Conservation (phyloP, 768 basidiomycete genomes). For the Boletellus emodensis region DNA sequence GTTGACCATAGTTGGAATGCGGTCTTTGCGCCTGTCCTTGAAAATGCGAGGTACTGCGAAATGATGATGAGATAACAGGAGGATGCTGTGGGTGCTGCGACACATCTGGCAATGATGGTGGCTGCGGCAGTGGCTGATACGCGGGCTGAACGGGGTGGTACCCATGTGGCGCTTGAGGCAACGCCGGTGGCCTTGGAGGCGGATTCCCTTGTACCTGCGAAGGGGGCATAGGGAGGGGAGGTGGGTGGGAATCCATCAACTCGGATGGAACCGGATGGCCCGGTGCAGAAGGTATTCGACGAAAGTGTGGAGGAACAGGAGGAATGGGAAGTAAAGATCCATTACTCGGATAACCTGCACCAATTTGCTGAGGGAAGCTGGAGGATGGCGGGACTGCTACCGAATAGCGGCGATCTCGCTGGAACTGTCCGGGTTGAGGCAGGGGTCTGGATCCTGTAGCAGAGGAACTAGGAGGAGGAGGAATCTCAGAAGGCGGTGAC, state of each 20-base stretch:
- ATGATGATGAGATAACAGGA: conserved; percentile 21
- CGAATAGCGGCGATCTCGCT: conserved; percentile 30
- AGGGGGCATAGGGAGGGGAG: conserved; percentile 28
- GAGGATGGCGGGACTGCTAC: conserved; percentile 27
- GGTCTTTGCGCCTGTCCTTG: conserved; percentile 42
- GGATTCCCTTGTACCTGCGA: conserved; percentile 22
- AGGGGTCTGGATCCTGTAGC: conserved; percentile 28
- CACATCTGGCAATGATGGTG: conserved; percentile 30
- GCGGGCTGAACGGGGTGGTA: conserved; percentile 42
- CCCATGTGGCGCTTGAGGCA: conserved; percentile 48
- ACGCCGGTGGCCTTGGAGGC: conserved; percentile 42
- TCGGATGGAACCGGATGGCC: conserved; percentile 25
- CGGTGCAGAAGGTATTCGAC: conserved; percentile 24
- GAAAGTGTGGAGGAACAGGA: conserved; percentile 34
- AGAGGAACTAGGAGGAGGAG: conserved; percentile 2
- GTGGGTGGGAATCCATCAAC: conserved; percentile 10
- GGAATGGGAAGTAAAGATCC: conserved; percentile 16
- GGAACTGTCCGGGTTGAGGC: conserved; percentile 30
- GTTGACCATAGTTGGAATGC: conserved; percentile 30
- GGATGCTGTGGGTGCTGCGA: conserved; percentile 27
- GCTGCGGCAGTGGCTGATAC: conserved; percentile 34
- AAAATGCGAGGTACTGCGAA: conserved; percentile 31
- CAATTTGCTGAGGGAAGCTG: conserved; percentile 29
- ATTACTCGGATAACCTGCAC: conserved; percentile 12
- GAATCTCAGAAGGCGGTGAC: conserved; percentile 24